phyloP scores from a whole-genome alignment of 225 moss, liverwort and hornwort genomes.

The Neckera pumila region DNA sequence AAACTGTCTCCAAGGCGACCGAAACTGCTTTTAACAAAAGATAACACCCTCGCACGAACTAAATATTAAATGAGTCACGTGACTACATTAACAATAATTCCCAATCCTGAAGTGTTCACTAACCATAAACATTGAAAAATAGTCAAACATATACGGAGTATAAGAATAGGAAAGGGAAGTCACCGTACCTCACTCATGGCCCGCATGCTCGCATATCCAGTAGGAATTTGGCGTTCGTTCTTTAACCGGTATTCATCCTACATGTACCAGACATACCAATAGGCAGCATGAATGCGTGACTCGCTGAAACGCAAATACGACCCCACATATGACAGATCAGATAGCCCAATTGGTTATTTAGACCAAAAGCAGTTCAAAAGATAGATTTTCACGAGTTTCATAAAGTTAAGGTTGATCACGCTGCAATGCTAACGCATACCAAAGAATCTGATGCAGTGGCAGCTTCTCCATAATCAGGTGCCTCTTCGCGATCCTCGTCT shows the following conservation, averaged over 20 bases:
- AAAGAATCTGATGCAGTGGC: conserved; percentile 25
- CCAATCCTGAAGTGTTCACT: not conserved
- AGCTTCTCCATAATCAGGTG: conserved; percentile 17
- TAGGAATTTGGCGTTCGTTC: conserved; percentile 27
- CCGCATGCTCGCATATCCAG: conserved; percentile 33
- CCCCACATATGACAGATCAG: not conserved
- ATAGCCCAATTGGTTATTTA: not conserved
- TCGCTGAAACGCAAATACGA: not conserved
- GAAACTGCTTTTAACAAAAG: not conserved
- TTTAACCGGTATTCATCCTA: conserved; percentile 26
- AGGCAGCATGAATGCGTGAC: not conserved
- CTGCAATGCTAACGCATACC: conserved; percentile 11
- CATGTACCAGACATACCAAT: not conserved
- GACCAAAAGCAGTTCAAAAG: not conserved
- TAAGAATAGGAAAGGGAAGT: not conserved
- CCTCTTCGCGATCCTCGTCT: conserved; percentile 72
- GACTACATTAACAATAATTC: not conserved
- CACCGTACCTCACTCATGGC: conserved; percentile 27
- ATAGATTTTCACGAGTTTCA: not conserved
- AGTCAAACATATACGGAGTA: not conserved
- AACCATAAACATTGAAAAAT: not conserved
- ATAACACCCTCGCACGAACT: not conserved
- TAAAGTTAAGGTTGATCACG: not conserved
- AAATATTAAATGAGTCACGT: not conserved
- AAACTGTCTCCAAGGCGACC: not conserved